These are phyloP conservation scores for Pyricularia grisea DNA, from an alignment of 2,329 filamentous ascomycete species.

Conservation along the genomic window DNA sequence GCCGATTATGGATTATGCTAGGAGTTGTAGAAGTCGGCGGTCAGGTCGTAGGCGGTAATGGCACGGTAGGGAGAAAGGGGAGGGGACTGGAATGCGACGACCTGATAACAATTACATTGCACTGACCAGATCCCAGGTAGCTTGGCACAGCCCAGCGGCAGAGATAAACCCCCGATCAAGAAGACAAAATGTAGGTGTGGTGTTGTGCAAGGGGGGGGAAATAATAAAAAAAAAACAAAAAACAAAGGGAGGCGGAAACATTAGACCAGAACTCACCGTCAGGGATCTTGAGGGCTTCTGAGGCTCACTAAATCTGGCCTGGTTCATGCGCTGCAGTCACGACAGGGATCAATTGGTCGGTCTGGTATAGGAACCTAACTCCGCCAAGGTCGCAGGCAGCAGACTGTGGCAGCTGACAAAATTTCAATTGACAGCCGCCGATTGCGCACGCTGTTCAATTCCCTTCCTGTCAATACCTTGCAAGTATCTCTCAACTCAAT, in stretches of 20 bases:
- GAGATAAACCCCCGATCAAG: not conserved
- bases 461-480: not conserved
- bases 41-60: not conserved
- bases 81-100: not conserved
- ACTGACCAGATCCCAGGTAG: not conserved
- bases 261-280: not conserved
- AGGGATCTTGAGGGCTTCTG: not conserved
- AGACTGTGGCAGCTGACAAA: constrained; percentile 1
- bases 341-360: not conserved
- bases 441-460: not conserved
- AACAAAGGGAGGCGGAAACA: not conserved
- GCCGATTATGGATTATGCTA: not conserved
- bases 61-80: not conserved
- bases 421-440: not conserved
- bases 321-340: not conserved
- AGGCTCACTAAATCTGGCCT: constrained; percentile 1
- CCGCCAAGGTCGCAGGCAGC: not conserved
- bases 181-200: not conserved
- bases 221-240: not conserved
- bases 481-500: not conserved
- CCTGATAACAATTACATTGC: not conserved
- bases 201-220: not conserved
- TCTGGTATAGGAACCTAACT: not conserved
- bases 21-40: not conserved
- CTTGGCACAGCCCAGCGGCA: not conserved